These are phyloP conservation scores for Talaromyces trachyspermus DNA, from an alignment of 495 filamentous ascomycete species.

Conservation along the genomic window DNA sequence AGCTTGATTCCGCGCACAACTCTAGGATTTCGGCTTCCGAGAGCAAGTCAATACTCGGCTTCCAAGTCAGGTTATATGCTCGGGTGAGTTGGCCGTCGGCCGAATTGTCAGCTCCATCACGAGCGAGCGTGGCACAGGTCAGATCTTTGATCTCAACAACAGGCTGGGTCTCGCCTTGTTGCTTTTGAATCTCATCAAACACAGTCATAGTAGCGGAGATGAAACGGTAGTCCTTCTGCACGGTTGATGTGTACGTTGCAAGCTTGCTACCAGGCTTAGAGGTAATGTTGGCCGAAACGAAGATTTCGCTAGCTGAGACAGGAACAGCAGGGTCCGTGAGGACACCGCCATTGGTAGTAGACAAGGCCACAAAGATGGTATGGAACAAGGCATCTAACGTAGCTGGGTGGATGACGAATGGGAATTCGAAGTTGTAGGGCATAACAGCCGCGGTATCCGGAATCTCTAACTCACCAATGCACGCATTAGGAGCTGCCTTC, in stretches of 20 bases:
- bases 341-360: background rate
- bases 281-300: constrained; percentile 12
- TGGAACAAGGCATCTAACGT: constrained; percentile 40
- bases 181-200: background rate
- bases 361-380: constrained; percentile 11
- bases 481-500: constrained; percentile 5
- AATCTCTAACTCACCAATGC: constrained; percentile 26
- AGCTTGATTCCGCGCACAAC: background rate
- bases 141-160: background rate
- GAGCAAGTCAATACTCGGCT: constrained; percentile 8
- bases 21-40: background rate
- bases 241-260: constrained; percentile 11
- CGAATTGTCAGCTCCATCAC: constrained; percentile 9
- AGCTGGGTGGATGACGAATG: constrained; percentile 37
- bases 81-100: too few relatives aligned
- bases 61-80: constrained; percentile 10
- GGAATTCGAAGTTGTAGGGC: constrained; percentile 37
- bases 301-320: constrained; percentile 20
- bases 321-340: constrained; percentile 19
- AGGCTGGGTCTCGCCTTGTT: background rate
- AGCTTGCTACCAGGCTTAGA: constrained; percentile 11
- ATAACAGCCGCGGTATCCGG: constrained; percentile 40
- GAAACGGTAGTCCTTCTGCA: background rate
- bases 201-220: background rate
- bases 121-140: background rate